Evolutionary conservation across 1,284 basidiomycete genomes (phyloP).

Genomic region (Sporisorium exsertum): DNA sequence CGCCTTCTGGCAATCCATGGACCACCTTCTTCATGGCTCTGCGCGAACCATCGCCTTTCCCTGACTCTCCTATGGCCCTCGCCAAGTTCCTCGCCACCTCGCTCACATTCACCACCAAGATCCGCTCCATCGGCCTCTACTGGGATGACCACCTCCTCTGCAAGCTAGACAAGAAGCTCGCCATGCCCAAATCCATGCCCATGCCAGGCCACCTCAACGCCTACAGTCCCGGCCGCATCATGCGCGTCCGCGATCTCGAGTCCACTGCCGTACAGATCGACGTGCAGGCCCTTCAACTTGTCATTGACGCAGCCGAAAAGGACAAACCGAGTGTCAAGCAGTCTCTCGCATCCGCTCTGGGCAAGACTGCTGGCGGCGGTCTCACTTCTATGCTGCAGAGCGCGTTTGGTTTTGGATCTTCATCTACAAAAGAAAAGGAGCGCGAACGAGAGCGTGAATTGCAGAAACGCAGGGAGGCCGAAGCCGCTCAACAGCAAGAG

Average conservation of each 20-base stretch:
- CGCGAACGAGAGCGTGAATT: conserved; percentile 37
- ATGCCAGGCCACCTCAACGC: conserved; percentile 74
- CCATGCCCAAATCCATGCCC: conserved; percentile 74
- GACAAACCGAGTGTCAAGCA: conserved; percentile 73
- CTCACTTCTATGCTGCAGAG: conserved; percentile 68
- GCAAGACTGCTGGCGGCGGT: conserved; percentile 63
- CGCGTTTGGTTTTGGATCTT: conserved; percentile 69
- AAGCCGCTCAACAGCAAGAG: conserved; percentile 25
- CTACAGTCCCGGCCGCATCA: conserved; percentile 73
- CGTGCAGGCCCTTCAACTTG: conserved; percentile 84
- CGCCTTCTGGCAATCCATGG: conserved; percentile 74
- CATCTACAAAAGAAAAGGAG: conserved; percentile 46
- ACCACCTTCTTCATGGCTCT: conserved; percentile 91
- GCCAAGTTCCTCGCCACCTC: conserved; percentile 90
- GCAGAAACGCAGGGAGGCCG: conserved; percentile 23
- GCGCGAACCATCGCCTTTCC: conserved; percentile 84
- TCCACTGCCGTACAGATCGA: conserved; percentile 82
- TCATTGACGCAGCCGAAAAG: conserved; percentile 77
- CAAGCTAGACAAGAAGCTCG: conserved; percentile 78
- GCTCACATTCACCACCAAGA: conserved; percentile 90
- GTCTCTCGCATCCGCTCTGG: conserved; percentile 54
- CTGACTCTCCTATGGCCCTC: conserved; percentile 82
- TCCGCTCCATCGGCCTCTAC: conserved; percentile 76
- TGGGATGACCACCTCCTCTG: conserved; percentile 81
- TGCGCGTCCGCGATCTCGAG: conserved; percentile 78